A percentile compares a stretch with the other conserved stretches of the same genome.
Conservation (phyloP, 768 basidiomycete species). For the Mycena epipterygia region DNA sequence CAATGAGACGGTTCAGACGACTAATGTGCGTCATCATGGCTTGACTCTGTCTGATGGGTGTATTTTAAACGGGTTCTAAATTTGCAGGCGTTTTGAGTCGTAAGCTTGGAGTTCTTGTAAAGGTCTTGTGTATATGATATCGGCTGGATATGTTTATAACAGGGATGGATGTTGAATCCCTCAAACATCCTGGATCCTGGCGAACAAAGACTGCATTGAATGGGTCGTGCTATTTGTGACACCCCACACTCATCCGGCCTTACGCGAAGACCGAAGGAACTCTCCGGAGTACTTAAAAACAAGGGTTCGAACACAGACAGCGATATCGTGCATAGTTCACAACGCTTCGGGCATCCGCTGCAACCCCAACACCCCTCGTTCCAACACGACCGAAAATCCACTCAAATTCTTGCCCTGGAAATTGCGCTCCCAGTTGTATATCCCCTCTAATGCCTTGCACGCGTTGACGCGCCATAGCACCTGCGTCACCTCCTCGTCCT, state of each 20-base stretch:
- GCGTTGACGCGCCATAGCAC: constrained; percentile 29
- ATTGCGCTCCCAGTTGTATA: constrained; percentile 33
- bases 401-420: constrained; percentile 33
- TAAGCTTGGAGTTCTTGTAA: background rate
- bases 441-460: constrained; percentile 35
- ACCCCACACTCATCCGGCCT: too few relatives aligned
- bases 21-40: constrained; percentile 4
- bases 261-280: too few relatives aligned
- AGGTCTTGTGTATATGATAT: too few relatives aligned
- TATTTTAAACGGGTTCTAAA: background rate
- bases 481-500: constrained; percentile 16
- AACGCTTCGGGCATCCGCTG: background rate
- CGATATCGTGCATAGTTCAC: too few relatives aligned
- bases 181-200: too few relatives aligned
- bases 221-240: too few relatives aligned
- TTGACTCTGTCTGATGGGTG: background rate
- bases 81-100: constrained; percentile 8
- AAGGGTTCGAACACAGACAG: too few relatives aligned
- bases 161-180: too few relatives aligned
- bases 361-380: constrained; percentile 39
- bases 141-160: too few relatives aligned
- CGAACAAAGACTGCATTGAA: too few relatives aligned
- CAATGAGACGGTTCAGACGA: constrained; percentile 2
- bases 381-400: constrained; percentile 32
- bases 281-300: too few relatives aligned